Evolutionary conservation across 2,329 filamentous ascomycete species (phyloP).

Genomic region (Pyrenochaeta sp.): DNA sequence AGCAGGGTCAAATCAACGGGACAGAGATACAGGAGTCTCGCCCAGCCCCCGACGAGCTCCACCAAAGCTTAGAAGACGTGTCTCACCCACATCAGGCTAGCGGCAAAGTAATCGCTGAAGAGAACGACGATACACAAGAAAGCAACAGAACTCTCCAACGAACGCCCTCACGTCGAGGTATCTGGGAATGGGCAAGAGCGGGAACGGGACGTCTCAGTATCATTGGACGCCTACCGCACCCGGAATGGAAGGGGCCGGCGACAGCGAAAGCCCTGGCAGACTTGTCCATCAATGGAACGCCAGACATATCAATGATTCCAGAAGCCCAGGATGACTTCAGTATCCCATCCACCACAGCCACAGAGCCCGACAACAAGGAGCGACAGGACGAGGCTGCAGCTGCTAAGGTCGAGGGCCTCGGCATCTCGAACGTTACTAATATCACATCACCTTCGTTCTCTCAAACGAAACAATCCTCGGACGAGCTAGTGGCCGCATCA

Average conservation of each 20-base stretch:
- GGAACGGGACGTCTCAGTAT: conserved; percentile 40
- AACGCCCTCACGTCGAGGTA: conserved; percentile 34
- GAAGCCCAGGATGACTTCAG: conserved; percentile 41
- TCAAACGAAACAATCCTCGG: conserved; percentile 45
- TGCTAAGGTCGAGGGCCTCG: conserved; percentile 36
- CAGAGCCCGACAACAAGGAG: conserved; percentile 25
- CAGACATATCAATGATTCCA: conserved; percentile 14
- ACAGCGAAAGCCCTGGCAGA: conserved; percentile 21
- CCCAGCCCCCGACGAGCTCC: conserved; percentile 45
- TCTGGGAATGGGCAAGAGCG: conserved; percentile 47
- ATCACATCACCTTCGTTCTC: conserved; percentile 36
- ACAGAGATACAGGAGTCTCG: conserved; percentile 25
- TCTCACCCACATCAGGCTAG: conserved; percentile 33
- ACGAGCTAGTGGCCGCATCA: conserved; percentile 42
- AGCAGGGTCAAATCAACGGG: conserved; percentile 15
- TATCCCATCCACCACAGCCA: conserved; percentile 37
- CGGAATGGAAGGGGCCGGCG: conserved; percentile 35
- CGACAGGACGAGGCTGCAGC: conserved; percentile 17
- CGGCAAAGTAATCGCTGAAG: conserved; percentile 9
- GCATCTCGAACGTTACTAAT: conserved; percentile 23
- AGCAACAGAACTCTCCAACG: conserved; percentile 15
- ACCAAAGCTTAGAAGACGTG: conserved; percentile 44
- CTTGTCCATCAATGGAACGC: conserved; percentile 19
- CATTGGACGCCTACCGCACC: conserved; percentile 41
- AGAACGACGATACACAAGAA: conserved; percentile 6